A percentile compares a stretch with the other conserved stretches of the same genome.
These are phyloP conservation scores for Trichoderma citrinoviride DNA, from an alignment of 2,329 filamentous ascomycete species.

Conservation along the genomic window DNA sequence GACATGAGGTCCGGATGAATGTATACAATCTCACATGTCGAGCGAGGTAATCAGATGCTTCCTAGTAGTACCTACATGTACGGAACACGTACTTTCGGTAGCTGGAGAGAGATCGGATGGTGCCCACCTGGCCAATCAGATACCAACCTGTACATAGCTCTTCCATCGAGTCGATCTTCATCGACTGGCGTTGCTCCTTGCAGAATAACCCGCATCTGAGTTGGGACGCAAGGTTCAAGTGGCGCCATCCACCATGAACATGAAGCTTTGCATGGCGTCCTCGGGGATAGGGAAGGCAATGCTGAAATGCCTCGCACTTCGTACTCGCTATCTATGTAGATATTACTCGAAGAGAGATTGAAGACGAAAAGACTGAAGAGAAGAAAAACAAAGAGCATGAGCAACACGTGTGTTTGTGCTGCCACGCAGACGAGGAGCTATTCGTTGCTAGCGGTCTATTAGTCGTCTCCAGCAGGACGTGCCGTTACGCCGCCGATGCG, in stretches of 20 bases:
- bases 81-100: not conserved
- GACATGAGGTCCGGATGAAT: not conserved
- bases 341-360: too few species aligned
- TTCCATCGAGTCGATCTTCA: not conserved
- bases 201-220: constrained; percentile 10
- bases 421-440: not conserved
- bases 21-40: not conserved
- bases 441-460: not conserved
- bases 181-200: constrained; percentile 7
- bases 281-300: too few species aligned
- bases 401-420: not conserved
- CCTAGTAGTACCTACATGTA: too few species aligned
- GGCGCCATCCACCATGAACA: not conserved
- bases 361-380: not conserved
- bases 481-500: constrained; percentile 1
- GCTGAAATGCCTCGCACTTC: constrained; percentile 6
- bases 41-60: too few species aligned
- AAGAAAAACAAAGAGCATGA: not conserved
- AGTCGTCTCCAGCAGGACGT: not conserved
- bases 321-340: not conserved
- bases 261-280: not conserved
- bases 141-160: not conserved
- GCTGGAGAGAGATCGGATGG: not conserved
- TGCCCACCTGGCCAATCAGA: not conserved
- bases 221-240: not conserved